A percentile compares a stretch with the other conserved stretches of the same genome.
These are phyloP conservation scores for Geosmithia morbida DNA, from an alignment of 2,329 filamentous ascomycete species.

Conservation along the genomic window DNA sequence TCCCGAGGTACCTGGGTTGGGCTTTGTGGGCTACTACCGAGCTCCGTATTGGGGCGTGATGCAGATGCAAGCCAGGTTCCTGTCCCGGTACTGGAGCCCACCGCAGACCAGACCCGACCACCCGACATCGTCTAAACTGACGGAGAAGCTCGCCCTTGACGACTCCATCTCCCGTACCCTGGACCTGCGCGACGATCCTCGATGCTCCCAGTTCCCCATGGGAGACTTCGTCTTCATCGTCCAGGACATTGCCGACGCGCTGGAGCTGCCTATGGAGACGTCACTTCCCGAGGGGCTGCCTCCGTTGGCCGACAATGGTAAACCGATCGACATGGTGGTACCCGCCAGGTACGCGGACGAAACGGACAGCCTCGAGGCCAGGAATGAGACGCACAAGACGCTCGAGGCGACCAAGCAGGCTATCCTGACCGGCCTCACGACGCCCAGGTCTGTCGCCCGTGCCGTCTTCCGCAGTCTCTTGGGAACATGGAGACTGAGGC, in stretches of 20 bases:
- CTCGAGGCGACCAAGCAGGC: conserved; percentile 29
- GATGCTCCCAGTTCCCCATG: conserved; percentile 63
- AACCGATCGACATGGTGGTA: conserved; percentile 37
- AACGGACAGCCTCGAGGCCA: conserved; percentile 19
- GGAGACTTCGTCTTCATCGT: conserved; percentile 67
- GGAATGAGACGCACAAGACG: conserved; percentile 23
- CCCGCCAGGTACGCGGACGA: conserved; percentile 36
- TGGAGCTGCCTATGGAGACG: conserved; percentile 32
- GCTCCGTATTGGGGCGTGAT: conserved; percentile 78
- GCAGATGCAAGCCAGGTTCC: conserved; percentile 68
- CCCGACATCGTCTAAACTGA: conserved; percentile 7
- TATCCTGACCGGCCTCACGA: conserved; percentile 24
- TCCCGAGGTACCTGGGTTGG: conserved; percentile 45
- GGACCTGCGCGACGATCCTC: conserved; percentile 34
- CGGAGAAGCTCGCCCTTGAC: conserved; percentile 26
- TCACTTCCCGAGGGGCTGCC: conserved; percentile 13
- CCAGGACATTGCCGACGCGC: conserved; percentile 49
- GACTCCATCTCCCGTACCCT: conserved; percentile 30
- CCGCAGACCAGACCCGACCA: conserved; percentile 3
- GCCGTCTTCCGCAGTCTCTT: conserved; percentile 59
- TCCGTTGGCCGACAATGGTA: conserved; percentile 21
- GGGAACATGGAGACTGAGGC: conserved; percentile 52
- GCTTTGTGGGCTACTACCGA: conserved; percentile 74
- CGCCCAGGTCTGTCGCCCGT: conserved; percentile 39
- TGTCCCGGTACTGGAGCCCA: conserved; percentile 44